These are phyloP conservation scores for Neonectria sp. DNA, from an alignment of 2,329 filamentous ascomycete species.

Conservation along the genomic window DNA sequence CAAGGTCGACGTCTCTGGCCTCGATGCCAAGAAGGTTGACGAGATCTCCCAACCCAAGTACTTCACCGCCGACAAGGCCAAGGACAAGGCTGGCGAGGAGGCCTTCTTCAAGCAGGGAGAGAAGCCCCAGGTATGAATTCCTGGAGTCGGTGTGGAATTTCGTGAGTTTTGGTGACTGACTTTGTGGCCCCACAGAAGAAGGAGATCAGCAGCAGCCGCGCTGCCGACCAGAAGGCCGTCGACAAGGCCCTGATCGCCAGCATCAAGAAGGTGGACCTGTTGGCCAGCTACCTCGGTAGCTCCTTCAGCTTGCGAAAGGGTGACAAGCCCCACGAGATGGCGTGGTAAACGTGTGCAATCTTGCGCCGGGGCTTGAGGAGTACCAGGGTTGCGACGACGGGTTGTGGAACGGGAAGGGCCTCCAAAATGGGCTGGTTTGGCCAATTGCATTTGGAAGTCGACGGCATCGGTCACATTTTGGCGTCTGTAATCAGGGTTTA, in stretches of 20 bases:
- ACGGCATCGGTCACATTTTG: conserved; percentile 76
- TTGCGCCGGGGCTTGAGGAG: conserved; percentile 47
- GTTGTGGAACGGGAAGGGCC: conserved; percentile 64
- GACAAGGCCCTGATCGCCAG: conserved; percentile 95
- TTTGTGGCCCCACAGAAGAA: conserved; percentile 82
- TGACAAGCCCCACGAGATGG: conserved; percentile 99
- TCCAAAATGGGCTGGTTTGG: conserved; percentile 70
- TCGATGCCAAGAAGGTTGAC: conserved; percentile 93
- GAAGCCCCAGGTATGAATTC: conserved; percentile 87
- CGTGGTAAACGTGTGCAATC: conserved; percentile 80
- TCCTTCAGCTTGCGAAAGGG: conserved; percentile 99
- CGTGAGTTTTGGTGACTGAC: conserved; percentile 42
- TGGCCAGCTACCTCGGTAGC: conserved; percentile 93
- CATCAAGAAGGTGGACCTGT: conserved; percentile 98
- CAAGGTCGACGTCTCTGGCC: conserved; percentile 86
- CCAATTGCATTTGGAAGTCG: conserved; percentile 78
- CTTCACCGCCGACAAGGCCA: conserved; percentile 95
- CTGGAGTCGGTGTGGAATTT: conserved; percentile 18
- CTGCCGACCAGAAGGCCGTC: conserved; percentile 97
- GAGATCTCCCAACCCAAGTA: conserved; percentile 85
- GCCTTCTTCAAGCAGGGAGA: conserved; percentile 99
- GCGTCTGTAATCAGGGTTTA: conserved; percentile 78
- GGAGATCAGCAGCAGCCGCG: conserved; percentile 91
- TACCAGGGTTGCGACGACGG: conserved; percentile 52
- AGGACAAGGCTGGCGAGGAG: conserved; percentile 97